phyloP scores from a whole-genome alignment of 179 eudicot species.

The Heliamphora pulchella region DNA sequence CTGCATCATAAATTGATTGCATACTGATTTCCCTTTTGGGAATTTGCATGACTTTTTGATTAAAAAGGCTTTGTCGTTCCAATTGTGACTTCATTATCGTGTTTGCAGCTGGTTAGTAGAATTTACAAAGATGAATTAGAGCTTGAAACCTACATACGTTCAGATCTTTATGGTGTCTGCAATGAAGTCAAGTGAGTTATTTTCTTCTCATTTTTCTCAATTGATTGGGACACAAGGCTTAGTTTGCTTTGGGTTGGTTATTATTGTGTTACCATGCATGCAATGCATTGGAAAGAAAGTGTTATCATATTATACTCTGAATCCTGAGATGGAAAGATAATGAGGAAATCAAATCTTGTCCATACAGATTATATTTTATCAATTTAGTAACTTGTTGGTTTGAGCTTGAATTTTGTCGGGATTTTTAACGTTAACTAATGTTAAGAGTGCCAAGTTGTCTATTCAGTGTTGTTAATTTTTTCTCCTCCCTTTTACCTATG shows the following conservation, averaged over 20 bases:
- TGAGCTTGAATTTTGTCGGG: no score
- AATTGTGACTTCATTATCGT: slow-evolving; percentile 17
- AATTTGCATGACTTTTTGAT: not conserved
- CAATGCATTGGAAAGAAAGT: no score
- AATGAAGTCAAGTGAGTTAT: slow-evolving; percentile 53
- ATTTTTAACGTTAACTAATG: no score
- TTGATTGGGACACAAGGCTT: not conserved
- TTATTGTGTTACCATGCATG: not conserved
- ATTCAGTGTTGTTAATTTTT: not conserved
- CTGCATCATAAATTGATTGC: not conserved
- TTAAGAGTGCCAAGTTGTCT: no score
- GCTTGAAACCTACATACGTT: slow-evolving; percentile 79
- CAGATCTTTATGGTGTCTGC: slow-evolving; percentile 68
- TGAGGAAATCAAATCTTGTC: not conserved
- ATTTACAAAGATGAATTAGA: slow-evolving; percentile 79
- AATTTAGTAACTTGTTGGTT: no score
- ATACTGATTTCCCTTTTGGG: not conserved
- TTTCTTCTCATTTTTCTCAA: not conserved
- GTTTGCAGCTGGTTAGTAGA: slow-evolving; percentile 52
- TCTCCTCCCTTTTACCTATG: not conserved
- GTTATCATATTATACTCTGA: not conserved
- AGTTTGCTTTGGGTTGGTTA: no score
- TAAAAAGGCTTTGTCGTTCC: not conserved
- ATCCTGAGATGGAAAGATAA: not conserved
- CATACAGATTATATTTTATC: no score